Conservation (phyloP, 1,284 basidiomycete species). For the Sporisorium sorghi region DNA sequence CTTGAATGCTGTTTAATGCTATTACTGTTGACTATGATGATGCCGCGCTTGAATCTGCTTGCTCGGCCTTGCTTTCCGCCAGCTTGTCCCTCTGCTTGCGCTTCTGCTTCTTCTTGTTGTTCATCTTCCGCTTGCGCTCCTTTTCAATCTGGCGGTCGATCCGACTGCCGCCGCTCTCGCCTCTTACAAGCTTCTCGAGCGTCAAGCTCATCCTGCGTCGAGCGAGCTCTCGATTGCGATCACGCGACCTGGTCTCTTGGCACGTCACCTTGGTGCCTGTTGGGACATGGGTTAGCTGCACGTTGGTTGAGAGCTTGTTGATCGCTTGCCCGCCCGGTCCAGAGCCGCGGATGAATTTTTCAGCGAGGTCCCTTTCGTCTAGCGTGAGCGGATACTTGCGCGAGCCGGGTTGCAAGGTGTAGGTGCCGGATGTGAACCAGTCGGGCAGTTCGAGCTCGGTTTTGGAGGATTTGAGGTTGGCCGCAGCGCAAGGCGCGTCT, state of each 20-base stretch:
- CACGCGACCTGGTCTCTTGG: conserved; percentile 58
- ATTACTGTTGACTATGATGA: background rate
- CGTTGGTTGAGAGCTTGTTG: conserved; percentile 65
- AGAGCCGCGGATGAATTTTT: conserved; percentile 66
- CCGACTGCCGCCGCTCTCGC: conserved; percentile 35
- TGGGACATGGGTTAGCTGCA: conserved; percentile 58
- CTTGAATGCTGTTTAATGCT: background rate
- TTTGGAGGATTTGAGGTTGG: background rate
- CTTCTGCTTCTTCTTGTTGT: conserved; percentile 63
- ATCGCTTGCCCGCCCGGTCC: conserved; percentile 68
- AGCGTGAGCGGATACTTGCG: conserved; percentile 62
- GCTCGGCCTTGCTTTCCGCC: too few relatives aligned
- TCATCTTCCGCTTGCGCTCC: conserved; percentile 46
- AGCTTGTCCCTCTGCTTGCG: conserved; percentile 23
- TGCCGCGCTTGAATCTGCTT: background rate
- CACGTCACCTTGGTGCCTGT: conserved; percentile 61
- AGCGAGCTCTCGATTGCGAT: conserved; percentile 59
- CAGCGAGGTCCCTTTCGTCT: conserved; percentile 59
- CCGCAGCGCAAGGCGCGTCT: background rate
- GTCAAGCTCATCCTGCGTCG: conserved; percentile 54
- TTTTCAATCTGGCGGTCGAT: conserved; percentile 55
- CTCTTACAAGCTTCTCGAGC: conserved; percentile 55
- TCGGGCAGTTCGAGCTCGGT: conserved; percentile 26
- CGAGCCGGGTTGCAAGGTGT: conserved; percentile 48
- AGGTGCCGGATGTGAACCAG: conserved; percentile 57